Evolutionary conservation across 1,284 basidiomycete genomes (phyloP), one percentile per base, ranked within the genome.

Genomic region (Salmacisia buchloeana): DNA sequence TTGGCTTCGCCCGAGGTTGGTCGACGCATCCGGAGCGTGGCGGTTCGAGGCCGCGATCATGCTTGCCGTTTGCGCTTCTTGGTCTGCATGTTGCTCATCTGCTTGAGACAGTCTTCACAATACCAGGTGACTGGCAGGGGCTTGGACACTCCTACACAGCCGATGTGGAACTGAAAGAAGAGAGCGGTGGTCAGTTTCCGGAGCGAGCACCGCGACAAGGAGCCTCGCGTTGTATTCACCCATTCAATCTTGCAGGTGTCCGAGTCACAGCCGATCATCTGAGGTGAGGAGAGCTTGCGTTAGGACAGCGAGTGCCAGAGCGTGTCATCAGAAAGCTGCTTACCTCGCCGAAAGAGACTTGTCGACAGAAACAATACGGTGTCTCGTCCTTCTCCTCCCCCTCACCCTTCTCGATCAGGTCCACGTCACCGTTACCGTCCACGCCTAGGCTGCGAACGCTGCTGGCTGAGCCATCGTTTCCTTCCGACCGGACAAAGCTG

Each of bases 361-460:
- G 66, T 65, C 78, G 77, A 57, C 77, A 79, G 70, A 73, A 75
- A 54, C 77, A 79, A 69, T 79, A 79, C 2, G 74, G 68, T 54
- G 71, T 73, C 59, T 78, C 74, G 63, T 79, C 77, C 33, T 69
- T 65, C 38, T 73, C 71, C 13, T 68, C 68, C 13, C 68, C 69
- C 2, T n/a, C 63, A 27, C 23, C 58, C 35, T 43, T 27, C 45
- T 33, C 25, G 13, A n/a, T 33, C 7, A n/a, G 45, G 4, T 61
- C 59, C 38, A 31, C 27, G 10, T 61, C 59, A 18, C 29, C 41
- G 4, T 7, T 9, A 21, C n/a, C 33, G 27, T 59, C 33, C 13
- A 33, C 49, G 25, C 3, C 29, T 3, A 13, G 13, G 25, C 21
- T 49, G 15, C 41, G 18, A 5, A 23, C 49, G 7, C 38, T 38